phyloP scores from a whole-genome alignment of 1,139 yeast genomes.

The Geotrichum citri-aurantii region DNA sequence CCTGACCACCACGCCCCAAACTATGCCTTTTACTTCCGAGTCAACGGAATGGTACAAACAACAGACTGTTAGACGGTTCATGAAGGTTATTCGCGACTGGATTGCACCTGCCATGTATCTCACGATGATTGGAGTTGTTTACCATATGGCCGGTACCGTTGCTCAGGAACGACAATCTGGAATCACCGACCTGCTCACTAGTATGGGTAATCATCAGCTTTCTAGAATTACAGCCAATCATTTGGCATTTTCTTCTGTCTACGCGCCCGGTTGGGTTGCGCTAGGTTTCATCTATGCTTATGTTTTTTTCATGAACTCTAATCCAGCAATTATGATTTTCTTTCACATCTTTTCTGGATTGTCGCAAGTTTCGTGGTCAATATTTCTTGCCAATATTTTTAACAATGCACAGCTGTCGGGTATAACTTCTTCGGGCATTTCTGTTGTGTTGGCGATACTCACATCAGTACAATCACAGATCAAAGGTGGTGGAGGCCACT shows the following conservation, averaged over 20 bases:
- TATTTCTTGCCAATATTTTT: conserved; percentile 34
- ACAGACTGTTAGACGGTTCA: conserved; percentile 27
- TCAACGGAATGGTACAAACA: conserved; percentile 27
- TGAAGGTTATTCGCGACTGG: conserved; percentile 31
- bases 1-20: conserved; percentile 27
- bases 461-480: conserved; percentile 32
- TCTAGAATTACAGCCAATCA: conserved; percentile 30
- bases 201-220: conserved; percentile 32
- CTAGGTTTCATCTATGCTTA: conserved; percentile 28
- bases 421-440: conserved; percentile 33
- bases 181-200: conserved; percentile 30
- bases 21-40: conserved; percentile 32
- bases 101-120: conserved; percentile 36
- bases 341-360: conserved; percentile 35
- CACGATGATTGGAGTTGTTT: conserved; percentile 36
- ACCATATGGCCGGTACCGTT: conserved; percentile 35
- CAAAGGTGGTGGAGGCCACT: conserved; percentile 25
- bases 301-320: conserved; percentile 28
- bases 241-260: conserved; percentile 30
- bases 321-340: conserved; percentile 31
- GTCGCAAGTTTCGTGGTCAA: conserved; percentile 32
- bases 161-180: conserved; percentile 36
- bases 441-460: conserved; percentile 33
- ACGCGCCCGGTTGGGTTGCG: conserved; percentile 34
- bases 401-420: conserved; percentile 36